phyloP scores from a whole-genome alignment of 2,329 filamentous ascomycete species.

The Aspergillus thermomutatus region DNA sequence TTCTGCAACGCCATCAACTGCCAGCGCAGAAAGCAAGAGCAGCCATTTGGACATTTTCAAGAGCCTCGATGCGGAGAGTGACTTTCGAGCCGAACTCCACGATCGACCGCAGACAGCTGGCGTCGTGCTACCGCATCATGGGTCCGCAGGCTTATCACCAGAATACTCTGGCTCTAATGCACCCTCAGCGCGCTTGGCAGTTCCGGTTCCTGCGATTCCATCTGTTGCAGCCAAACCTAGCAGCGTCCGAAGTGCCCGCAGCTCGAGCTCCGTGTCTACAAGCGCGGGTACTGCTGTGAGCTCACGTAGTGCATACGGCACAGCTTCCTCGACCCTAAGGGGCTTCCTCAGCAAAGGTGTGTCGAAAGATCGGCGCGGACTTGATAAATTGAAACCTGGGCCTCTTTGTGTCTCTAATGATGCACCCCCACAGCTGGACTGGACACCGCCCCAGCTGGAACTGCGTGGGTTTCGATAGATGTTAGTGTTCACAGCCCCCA shows the following conservation, averaged over 20 bases:
- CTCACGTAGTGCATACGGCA: conserved; percentile 32
- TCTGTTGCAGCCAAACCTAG: conserved; percentile 24
- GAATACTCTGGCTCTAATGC: conserved; percentile 21
- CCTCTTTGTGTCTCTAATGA: conserved; percentile 30
- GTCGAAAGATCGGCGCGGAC: conserved; percentile 26
- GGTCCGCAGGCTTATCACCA: conserved; percentile 16
- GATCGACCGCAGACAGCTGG: conserved; percentile 26
- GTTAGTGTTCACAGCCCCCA: not conserved
- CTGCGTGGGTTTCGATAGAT: conserved; percentile 26
- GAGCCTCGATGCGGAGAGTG: conserved; percentile 14
- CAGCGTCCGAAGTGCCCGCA: conserved; percentile 37
- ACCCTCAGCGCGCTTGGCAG: conserved; percentile 24
- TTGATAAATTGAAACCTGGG: conserved; percentile 25
- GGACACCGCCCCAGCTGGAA: conserved; percentile 36
- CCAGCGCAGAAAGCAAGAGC: conserved; percentile 1
- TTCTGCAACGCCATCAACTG: not conserved
- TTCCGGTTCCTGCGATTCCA: conserved; percentile 32
- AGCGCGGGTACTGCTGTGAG: conserved; percentile 30
- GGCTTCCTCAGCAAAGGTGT: conserved; percentile 32
- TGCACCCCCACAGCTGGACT: conserved; percentile 34
- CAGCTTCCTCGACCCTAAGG: conserved; percentile 34
- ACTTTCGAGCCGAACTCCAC: conserved; percentile 15
- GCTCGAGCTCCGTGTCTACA: conserved; percentile 35
- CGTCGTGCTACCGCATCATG: conserved; percentile 14
- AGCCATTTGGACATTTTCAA: conserved; percentile 20